Evolutionary conservation across 345 rosid species (phyloP).

Genomic region (Salix purpurea): DNA sequence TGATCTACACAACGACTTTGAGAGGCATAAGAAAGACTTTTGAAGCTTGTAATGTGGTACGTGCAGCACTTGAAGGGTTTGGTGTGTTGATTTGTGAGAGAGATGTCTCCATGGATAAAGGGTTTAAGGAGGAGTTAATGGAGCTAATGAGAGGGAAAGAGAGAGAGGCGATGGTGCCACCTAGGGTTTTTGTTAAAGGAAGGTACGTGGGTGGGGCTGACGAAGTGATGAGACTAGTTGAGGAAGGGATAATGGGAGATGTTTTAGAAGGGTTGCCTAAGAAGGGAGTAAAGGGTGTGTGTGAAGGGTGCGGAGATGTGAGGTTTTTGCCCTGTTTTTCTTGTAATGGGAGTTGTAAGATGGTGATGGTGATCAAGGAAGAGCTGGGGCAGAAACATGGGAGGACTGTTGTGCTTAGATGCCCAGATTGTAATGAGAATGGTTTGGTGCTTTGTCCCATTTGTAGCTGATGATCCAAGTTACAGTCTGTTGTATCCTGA

Average conservation of each 20-base stretch:
- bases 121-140: conserved; percentile 68
- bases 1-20: conserved; percentile 78
- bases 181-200: conserved; percentile 67
- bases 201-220: conserved; percentile 66
- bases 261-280: conserved; percentile 51
- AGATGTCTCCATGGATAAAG: conserved; percentile 78
- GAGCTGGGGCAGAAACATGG: conserved; percentile 12
- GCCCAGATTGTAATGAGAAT: conserved; percentile 79
- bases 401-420: conserved; percentile 44
- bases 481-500: not conserved
- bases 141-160: conserved; percentile 45
- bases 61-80: conserved; percentile 58
- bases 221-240: conserved; percentile 69
- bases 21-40: conserved; percentile 76
- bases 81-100: conserved; percentile 75
- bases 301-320: conserved; percentile 72
- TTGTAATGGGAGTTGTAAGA: conserved; percentile 77
- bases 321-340: conserved; percentile 66
- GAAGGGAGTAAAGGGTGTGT: conserved; percentile 31
- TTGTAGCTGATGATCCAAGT: conserved; percentile 37
- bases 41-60: conserved; percentile 64
- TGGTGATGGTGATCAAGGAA: conserved; percentile 43
- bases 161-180: conserved; percentile 31
- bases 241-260: conserved; percentile 59
- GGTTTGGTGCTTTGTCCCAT: conserved; percentile 68